Evolutionary conservation across 768 basidiomycete genomes (phyloP).

Genomic region (Mycena epipterygia): DNA sequence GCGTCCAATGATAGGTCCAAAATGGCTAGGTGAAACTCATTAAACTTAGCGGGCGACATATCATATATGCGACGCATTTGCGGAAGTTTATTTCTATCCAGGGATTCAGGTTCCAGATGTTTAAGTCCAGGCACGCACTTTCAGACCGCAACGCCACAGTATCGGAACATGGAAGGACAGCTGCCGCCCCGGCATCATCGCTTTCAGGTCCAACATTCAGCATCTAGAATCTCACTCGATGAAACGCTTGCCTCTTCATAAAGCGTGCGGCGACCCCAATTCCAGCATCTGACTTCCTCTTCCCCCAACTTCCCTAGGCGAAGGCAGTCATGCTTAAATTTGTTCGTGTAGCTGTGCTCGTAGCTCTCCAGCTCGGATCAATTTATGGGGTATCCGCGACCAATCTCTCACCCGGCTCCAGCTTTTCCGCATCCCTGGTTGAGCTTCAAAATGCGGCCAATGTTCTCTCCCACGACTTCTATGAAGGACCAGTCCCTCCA

Average conservation of each 20-base stretch:
- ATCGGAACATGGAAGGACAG: too few relatives aligned
- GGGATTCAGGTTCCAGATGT: too few relatives aligned
- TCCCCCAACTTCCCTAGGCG: not conserved
- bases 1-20: too few relatives aligned
- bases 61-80: too few relatives aligned
- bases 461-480: not conserved
- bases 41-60: too few relatives aligned
- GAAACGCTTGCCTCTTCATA: not conserved
- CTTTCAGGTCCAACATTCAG: too few relatives aligned
- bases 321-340: not conserved
- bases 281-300: not conserved
- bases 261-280: not conserved
- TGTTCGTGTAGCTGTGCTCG: not conserved
- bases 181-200: too few relatives aligned
- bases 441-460: slow-evolving; percentile 5
- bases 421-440: slow-evolving; percentile 1
- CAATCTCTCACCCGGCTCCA: not conserved
- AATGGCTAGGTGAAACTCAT: too few relatives aligned
- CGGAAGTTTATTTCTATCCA: too few relatives aligned
- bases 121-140: too few relatives aligned
- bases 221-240: too few relatives aligned
- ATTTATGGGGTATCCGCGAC: not conserved
- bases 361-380: not conserved
- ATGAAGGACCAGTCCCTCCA: not conserved
- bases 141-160: too few relatives aligned